A percentile compares a stretch with the other conserved stretches of the same genome.
Evolutionary conservation across 352 stramenopile species (phyloP).

Genomic region (Pythium biforme): DNA sequence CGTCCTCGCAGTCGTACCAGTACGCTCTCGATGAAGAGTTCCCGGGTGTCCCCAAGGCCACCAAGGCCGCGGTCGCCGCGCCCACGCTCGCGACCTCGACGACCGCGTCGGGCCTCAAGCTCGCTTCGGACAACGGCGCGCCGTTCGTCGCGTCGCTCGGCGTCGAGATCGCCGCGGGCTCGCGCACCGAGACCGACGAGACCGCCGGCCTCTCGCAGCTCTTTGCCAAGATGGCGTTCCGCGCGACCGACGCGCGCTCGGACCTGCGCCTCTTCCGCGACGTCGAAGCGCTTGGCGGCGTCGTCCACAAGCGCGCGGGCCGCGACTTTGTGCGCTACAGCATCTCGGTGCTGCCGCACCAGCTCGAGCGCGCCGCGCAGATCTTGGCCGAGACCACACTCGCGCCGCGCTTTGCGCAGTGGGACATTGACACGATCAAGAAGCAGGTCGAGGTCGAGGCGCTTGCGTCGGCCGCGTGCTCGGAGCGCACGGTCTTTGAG

Average conservation of each 20-base stretch:
- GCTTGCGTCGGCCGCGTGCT: slow-evolving; percentile 40
- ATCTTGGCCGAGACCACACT: slow-evolving; percentile 84
- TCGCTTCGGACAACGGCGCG: slow-evolving; percentile 55
- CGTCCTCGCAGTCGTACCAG: slow-evolving; percentile 56
- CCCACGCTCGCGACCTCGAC: slow-evolving; percentile 33
- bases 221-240: slow-evolving; percentile 84
- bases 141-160: slow-evolving; percentile 59
- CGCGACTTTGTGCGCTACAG: slow-evolving; percentile 80
- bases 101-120: slow-evolving; percentile 48
- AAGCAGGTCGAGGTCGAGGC: slow-evolving; percentile 56
- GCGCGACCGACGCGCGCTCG: slow-evolving; percentile 63
- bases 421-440: slow-evolving; percentile 79
- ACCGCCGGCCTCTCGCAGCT: slow-evolving; percentile 76
- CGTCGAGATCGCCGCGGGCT: slow-evolving; percentile 60
- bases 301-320: slow-evolving; percentile 53
- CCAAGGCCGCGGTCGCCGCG: slow-evolving; percentile 34
- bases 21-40: slow-evolving; percentile 67
- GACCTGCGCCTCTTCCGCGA: slow-evolving; percentile 82
- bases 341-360: slow-evolving; percentile 70
- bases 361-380: slow-evolving; percentile 58
- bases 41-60: slow-evolving; percentile 40
- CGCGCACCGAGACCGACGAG: slow-evolving; percentile 65
- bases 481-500: slow-evolving; percentile 49
- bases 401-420: slow-evolving; percentile 70
- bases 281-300: slow-evolving; percentile 77